phyloP scores from a whole-genome alignment of 1,284 basidiomycete genomes.

The Ganoderma resinaceum region DNA sequence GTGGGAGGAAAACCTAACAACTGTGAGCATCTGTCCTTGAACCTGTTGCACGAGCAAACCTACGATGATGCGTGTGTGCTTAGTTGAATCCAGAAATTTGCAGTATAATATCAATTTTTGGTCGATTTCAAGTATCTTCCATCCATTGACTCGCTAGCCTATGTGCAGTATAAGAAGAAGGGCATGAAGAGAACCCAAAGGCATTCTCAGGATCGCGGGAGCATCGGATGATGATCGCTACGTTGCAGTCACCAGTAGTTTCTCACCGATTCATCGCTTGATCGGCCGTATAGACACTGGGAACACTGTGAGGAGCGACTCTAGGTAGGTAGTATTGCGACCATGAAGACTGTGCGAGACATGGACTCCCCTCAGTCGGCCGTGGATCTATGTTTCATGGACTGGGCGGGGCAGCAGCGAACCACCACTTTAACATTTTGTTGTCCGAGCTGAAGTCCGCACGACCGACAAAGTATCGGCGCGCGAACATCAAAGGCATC shows the following conservation, averaged over 20 bases:
- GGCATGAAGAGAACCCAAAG: background rate
- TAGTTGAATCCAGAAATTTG: too few species aligned
- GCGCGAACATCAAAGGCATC: conserved; percentile 62
- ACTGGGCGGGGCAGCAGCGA: conserved; percentile 41
- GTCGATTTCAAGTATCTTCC: too few species aligned
- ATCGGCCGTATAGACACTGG: background rate
- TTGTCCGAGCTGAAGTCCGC: conserved; percentile 55
- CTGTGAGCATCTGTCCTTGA: too few species aligned
- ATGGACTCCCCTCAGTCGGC: background rate
- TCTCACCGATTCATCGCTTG: background rate
- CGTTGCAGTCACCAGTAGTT: background rate
- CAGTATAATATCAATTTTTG: too few species aligned
- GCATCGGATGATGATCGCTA: background rate
- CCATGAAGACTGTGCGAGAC: background rate
- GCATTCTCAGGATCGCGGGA: background rate
- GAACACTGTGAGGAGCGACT: background rate
- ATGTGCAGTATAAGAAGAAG: background rate
- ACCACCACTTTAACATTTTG: conserved; percentile 61
- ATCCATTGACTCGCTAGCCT: too few species aligned
- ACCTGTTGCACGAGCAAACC: too few species aligned
- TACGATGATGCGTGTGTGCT: too few species aligned
- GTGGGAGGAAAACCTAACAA: too few species aligned
- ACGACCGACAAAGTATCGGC: conserved; percentile 58
- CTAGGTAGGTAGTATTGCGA: background rate
- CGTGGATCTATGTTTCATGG: background rate